Evolutionary conservation across 345 rosid genomes (phyloP), one percentile per base, ranked within the genome.

Genomic region (Eucalyptus coolabah): DNA sequence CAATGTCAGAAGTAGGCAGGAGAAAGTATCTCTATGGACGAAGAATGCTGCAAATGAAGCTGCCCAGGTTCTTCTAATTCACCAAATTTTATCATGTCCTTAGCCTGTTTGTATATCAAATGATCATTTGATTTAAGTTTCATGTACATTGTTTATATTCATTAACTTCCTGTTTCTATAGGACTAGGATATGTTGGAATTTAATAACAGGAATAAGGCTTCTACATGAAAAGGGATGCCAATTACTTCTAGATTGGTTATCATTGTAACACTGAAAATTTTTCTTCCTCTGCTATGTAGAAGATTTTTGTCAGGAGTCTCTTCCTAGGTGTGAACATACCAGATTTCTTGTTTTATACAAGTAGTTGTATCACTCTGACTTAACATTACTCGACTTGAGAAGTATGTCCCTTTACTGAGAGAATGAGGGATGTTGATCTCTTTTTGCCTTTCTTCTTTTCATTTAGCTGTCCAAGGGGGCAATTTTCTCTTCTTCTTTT

Each of bases 21-120:
- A 96, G 26, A 96, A 94, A 91, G 91, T 97, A 83, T 92, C 97
- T 34, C 54, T 97, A 28, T 98, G 99, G 99, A 98, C 99, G 59
- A 97, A 97, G 93, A 97, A 98, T 91, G 97, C 99, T 63, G 89
- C 96, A 40, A 96, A 96, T 92, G 98, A 97, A 94, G 93, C 96
- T 91, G 96, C 97, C 63, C 99, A 96, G 99, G 99, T 97, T 86
- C 77, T 40, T 56, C 88, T 15, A 19, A 12, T 88, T 89, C 47
- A 51, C 16, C 30, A 30, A 63, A 86, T 50, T 86, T 86, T 51
- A 15, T 86, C 50, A 37, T 86, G 42, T 50, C 45, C n/a, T 86
- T 86, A 77, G 47, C 44, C 65, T 32, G 42, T 56, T 86, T 37
- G 47, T 49, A 30, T 30, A 19, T 86, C 12, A 30, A 86, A 28